Conservation (phyloP, 495 filamentous ascomycete species). For the Polyplosphaeria fusca region DNA sequence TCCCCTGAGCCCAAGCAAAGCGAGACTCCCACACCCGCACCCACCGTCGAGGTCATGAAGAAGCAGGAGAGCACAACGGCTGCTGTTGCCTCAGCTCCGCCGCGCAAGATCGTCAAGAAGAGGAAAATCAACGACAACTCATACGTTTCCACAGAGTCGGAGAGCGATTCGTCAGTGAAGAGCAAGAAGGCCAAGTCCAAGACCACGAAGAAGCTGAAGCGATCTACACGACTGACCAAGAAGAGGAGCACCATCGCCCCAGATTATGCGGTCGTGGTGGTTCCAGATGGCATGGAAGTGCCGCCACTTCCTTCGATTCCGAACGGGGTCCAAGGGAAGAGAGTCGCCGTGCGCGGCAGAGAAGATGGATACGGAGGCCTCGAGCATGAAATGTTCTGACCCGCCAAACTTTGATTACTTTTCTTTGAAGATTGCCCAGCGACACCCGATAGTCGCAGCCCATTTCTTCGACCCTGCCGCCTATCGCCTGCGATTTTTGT, state of each 20-base stretch:
- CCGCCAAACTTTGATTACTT: no score
- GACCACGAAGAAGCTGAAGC: not conserved
- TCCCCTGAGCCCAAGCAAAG: constrained; percentile 31
- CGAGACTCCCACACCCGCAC: no score
- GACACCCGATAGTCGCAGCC: no score
- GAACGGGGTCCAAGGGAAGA: constrained; percentile 14
- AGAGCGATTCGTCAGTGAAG: constrained; percentile 22
- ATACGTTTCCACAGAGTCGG: constrained; percentile 2
- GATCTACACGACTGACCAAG: constrained; percentile 8
- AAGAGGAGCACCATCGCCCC: constrained; percentile 1
- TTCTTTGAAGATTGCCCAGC: no score
- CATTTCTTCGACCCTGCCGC: no score
- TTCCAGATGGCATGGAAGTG: constrained; percentile 32
- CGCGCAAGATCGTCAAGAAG: constrained; percentile 34
- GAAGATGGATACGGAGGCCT: constrained; percentile 28
- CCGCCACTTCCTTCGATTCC: constrained; percentile 28
- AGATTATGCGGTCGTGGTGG: constrained; percentile 23
- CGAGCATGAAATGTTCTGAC: constrained; percentile 32
- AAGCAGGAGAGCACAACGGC: not conserved
- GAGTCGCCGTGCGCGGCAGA: not conserved
- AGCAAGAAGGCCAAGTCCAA: not conserved
- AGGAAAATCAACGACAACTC: constrained; percentile 33
- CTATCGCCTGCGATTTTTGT: no score
- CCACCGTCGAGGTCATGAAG: no score
- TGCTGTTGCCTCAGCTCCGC: not conserved